Evolutionary conservation across 805 yeast genomes (phyloP).

Genomic region (Candida vaughaniae): DNA sequence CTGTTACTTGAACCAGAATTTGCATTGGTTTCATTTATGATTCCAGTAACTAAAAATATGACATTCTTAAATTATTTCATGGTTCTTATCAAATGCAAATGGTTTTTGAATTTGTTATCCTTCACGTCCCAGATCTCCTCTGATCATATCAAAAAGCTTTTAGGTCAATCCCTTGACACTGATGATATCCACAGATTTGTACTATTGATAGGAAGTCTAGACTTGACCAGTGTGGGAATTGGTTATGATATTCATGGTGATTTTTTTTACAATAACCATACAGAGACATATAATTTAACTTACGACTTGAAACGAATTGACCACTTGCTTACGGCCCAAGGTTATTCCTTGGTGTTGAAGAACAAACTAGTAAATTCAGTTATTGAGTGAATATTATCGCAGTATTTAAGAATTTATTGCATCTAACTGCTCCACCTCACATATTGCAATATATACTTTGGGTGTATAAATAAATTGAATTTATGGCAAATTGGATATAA

Average conservation of each 20-base stretch:
- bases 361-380: conserved; percentile 10
- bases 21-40: conserved; percentile 4
- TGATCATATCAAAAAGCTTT: not conserved
- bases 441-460: no score
- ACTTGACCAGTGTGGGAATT: conserved; percentile 10
- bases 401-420: not conserved
- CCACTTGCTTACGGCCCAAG: conserved; percentile 4
- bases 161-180: conserved; percentile 2
- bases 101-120: conserved; percentile 13
- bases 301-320: not conserved
- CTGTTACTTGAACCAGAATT: conserved; percentile 4
- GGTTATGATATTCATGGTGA: conserved; percentile 11
- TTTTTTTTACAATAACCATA: conserved; percentile 8
- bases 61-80: conserved; percentile 10
- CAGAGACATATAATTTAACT: conserved; percentile 1
- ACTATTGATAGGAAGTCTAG: conserved; percentile 10
- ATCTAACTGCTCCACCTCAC: no score
- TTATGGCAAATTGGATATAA: no score
- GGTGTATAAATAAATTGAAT: no score
- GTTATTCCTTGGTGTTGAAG: conserved; percentile 7
- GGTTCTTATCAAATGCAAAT: conserved; percentile 10
- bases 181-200: conserved; percentile 7
- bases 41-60: conserved; percentile 7
- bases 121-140: conserved; percentile 11
- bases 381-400: not conserved